These are phyloP conservation scores for Pulveroboletus ravenelii DNA, from an alignment of 768 basidiomycete genomes.

Conservation along the genomic window DNA sequence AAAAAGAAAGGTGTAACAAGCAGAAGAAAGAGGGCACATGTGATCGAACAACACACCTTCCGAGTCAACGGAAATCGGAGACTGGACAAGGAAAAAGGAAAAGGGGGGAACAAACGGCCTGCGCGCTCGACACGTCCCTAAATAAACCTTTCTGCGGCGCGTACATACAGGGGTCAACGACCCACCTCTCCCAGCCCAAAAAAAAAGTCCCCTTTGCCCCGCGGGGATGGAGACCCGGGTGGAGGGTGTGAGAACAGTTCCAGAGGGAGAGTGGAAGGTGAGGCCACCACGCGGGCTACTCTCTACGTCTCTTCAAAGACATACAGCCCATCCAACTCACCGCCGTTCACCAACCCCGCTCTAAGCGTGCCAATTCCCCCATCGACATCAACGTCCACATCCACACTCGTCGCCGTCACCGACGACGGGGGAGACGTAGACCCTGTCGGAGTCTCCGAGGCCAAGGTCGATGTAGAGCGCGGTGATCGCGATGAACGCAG, in stretches of 20 bases:
- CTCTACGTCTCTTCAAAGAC: constrained; percentile 25
- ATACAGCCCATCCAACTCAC: constrained; percentile 30
- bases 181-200: background rate
- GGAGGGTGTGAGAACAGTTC: background rate
- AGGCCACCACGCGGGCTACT: background rate
- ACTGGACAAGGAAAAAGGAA: background rate
- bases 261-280: background rate
- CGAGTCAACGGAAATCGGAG: no score
- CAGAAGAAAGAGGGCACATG: constrained; percentile 4
- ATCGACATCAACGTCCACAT: constrained; percentile 15
- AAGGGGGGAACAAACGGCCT: background rate
- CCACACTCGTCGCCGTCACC: constrained; percentile 17
- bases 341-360: constrained; percentile 28
- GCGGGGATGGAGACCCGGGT: background rate
- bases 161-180: background rate
- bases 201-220: constrained; percentile 7
- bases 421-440: constrained; percentile 22
- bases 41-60: background rate
- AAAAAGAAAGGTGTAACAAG: background rate
- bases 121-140: constrained; percentile 3
- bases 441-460: constrained; percentile 5
- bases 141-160: background rate
- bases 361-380: constrained; percentile 19
- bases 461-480: constrained; percentile 2
- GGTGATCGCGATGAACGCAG: constrained; percentile 8